Conservation (phyloP, 1,284 basidiomycete species). For the Ceratobasidium sp. region DNA sequence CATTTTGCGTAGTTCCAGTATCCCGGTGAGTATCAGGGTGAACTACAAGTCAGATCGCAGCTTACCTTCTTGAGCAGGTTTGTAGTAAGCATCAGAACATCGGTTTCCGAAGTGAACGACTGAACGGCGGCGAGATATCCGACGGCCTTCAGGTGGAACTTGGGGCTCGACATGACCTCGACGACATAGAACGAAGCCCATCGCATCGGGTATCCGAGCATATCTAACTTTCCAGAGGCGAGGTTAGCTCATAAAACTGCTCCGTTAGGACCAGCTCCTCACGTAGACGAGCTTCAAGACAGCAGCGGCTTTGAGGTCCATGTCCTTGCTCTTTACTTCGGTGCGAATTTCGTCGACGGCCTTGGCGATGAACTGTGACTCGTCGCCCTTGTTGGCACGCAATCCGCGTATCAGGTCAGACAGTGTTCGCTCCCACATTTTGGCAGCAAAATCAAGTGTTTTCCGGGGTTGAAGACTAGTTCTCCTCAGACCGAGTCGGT, state of each 20-base stretch:
- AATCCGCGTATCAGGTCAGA: constrained; percentile 93
- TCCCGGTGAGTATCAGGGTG: no score
- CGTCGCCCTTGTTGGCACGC: constrained; percentile 85
- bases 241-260: not conserved
- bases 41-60: not conserved
- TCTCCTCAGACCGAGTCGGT: not conserved
- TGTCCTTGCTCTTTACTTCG: constrained; percentile 94
- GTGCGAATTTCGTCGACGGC: constrained; percentile 89
- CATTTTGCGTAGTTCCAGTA: no score
- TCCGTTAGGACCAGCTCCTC: constrained; percentile 59
- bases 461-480: not conserved
- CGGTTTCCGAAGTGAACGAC: constrained; percentile 94
- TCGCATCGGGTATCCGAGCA: constrained; percentile 92
- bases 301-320: constrained; percentile 96
- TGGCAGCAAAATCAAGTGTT: not conserved
- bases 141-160: constrained; percentile 93
- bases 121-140: constrained; percentile 96
- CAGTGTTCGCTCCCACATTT: constrained; percentile 93
- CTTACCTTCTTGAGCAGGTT: constrained; percentile 97
- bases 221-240: constrained; percentile 77
- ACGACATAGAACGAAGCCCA: constrained; percentile 96
- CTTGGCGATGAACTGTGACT: constrained; percentile 83
- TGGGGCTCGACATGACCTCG: constrained; percentile 96
- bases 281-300: constrained; percentile 98
- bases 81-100: constrained; percentile 97